Conservation (phyloP, 768 basidiomycete species). For the Cytidiella melzeri region DNA sequence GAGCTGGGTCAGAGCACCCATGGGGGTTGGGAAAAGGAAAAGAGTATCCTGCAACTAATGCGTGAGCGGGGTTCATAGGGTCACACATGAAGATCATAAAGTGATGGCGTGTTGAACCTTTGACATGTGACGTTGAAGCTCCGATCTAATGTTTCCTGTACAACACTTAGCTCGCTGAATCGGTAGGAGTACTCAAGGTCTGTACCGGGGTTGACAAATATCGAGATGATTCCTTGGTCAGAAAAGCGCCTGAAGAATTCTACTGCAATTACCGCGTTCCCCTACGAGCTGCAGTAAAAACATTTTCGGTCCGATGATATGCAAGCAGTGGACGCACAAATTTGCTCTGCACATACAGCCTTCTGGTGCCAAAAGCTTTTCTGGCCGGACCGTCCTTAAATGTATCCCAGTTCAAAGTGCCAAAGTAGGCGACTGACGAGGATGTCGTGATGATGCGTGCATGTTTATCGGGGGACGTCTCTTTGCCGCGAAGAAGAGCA, state of each 20-base stretch:
- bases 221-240: slow-evolving; percentile 40
- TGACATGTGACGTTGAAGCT: neutral
- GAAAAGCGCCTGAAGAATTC: slow-evolving; percentile 44
- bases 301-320: too few species aligned
- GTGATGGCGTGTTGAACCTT: neutral
- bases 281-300: too few species aligned
- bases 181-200: too few species aligned
- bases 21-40: slow-evolving; percentile 25
- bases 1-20: slow-evolving; percentile 38
- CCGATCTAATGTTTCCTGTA: neutral
- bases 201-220: slow-evolving; percentile 40
- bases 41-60: too few species aligned
- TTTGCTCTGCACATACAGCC: slow-evolving; percentile 29
- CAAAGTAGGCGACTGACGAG: slow-evolving; percentile 3
- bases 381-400: slow-evolving; percentile 17
- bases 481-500: slow-evolving; percentile 22
- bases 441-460: slow-evolving; percentile 32
- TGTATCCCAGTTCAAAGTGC: slow-evolving; percentile 8
- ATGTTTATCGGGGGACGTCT: slow-evolving; percentile 25
- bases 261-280: slow-evolving; percentile 38
- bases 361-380: slow-evolving; percentile 5
- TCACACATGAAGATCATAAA: neutral
- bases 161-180: neutral
- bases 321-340: slow-evolving; percentile 31
- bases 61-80: too few species aligned